phyloP scores from a whole-genome alignment of 345 rosid genomes.

The Euclidium syriacum region DNA sequence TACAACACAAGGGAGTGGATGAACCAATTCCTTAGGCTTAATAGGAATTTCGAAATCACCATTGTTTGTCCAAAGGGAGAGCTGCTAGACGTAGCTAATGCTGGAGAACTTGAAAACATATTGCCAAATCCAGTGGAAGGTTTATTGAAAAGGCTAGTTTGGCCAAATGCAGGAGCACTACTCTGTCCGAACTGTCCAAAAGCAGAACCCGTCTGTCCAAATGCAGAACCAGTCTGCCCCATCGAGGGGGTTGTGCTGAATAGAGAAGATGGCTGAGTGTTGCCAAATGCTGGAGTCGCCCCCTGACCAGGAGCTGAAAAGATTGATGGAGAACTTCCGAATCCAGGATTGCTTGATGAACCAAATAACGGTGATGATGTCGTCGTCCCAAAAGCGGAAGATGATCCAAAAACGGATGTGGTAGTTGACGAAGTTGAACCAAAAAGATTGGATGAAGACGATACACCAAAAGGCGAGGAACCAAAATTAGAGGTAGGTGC shows the following conservation, averaged over 20 bases:
- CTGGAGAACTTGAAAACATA: constrained; percentile 55
- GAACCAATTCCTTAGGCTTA: neutral
- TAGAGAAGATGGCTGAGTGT: constrained; percentile 55
- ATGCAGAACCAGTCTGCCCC: constrained; percentile 58
- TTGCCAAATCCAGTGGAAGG: constrained; percentile 58
- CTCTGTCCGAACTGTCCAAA: constrained; percentile 64
- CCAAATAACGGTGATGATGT: constrained; percentile 51
- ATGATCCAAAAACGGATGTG: constrained; percentile 46
- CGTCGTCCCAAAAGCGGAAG: constrained; percentile 52
- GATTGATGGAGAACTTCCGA: constrained; percentile 60
- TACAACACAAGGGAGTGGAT: neutral
- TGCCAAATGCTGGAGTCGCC: constrained; percentile 44
- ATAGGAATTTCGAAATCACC: constrained; percentile 33
- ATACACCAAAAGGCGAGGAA: constrained; percentile 42
- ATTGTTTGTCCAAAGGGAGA: constrained; percentile 51
- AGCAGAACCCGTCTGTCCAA: constrained; percentile 48
- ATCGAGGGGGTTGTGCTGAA: constrained; percentile 51
- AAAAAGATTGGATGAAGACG: constrained; percentile 49
- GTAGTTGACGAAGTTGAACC: constrained; percentile 49
- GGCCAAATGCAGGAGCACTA: constrained; percentile 50
- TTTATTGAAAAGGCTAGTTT: constrained; percentile 48
- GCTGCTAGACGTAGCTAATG: constrained; percentile 41
- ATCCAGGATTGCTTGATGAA: constrained; percentile 46
- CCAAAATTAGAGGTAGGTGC: constrained; percentile 40
- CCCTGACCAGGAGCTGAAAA: constrained; percentile 50